A percentile compares a stretch with the other conserved stretches of the same genome.
Conservation (phyloP, 192 early-diverging fungal species). For the Coemansia sp. region DNA sequence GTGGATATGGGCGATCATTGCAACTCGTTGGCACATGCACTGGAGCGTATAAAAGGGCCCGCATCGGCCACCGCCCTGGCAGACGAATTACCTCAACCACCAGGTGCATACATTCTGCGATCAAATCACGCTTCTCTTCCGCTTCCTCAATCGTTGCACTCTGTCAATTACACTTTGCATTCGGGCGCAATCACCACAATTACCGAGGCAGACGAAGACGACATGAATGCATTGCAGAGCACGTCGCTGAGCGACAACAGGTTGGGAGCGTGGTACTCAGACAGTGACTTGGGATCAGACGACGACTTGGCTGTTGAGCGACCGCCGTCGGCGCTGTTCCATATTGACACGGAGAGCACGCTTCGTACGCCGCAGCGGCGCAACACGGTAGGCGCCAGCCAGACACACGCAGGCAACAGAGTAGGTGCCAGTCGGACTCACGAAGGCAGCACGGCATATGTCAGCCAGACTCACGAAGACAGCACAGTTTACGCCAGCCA, state of each 20-base stretch:
- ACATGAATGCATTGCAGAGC: background rate
- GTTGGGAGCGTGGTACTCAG: background rate
- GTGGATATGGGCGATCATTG: background rate
- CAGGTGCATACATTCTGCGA: background rate
- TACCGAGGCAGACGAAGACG: background rate
- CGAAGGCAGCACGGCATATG: no score
- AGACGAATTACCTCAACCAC: constrained; percentile 3
- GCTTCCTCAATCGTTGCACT: background rate
- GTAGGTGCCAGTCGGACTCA: no score
- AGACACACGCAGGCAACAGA: no score
- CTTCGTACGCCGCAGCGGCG: background rate
- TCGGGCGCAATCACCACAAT: constrained; percentile 8
- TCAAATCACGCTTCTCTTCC: background rate
- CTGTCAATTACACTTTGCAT: background rate
- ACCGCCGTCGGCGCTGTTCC: constrained; percentile 36
- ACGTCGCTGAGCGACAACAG: background rate
- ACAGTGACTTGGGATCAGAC: constrained; percentile 3
- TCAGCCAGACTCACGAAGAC: background rate
- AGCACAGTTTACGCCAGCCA: constrained; percentile 1
- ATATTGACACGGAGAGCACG: background rate
- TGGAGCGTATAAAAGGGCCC: background rate
- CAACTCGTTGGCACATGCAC: background rate
- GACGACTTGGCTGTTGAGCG: constrained; percentile 23
- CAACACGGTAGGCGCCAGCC: background rate
- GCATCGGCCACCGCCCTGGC: constrained; percentile 3